Evolutionary conservation across 257 asterid genomes (phyloP).

Genomic region (Fraxinus anomala): DNA sequence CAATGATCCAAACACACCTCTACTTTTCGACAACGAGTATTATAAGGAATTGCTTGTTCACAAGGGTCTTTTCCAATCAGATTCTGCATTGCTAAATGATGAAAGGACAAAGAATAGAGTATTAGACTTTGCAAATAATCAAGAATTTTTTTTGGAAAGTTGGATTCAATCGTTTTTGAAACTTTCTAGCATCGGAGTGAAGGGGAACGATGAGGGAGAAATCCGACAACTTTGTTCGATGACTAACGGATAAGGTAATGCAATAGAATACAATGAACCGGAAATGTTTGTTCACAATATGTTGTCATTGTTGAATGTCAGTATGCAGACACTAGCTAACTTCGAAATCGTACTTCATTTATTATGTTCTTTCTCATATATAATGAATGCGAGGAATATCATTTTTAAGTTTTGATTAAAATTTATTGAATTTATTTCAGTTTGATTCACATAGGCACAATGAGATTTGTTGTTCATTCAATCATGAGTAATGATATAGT

Average conservation of each 20-base stretch:
- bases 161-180: slow-evolving; percentile 60
- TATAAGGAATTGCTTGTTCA: slow-evolving; percentile 49
- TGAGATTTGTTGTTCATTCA: neutral
- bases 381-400: neutral
- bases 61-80: slow-evolving; percentile 74
- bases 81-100: slow-evolving; percentile 58
- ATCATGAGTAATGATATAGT: no score
- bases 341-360: no score
- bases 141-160: slow-evolving; percentile 51
- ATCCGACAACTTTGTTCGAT: slow-evolving; percentile 52
- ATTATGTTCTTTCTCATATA: neutral
- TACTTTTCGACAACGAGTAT: slow-evolving; percentile 60
- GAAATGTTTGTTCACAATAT: neutral
- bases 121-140: slow-evolving; percentile 45
- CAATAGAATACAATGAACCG: neutral
- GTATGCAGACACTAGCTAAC: neutral
- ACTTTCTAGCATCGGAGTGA: slow-evolving; percentile 58
- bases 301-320: neutral
- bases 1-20: slow-evolving; percentile 67
- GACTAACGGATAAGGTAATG: slow-evolving; percentile 35
- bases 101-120: slow-evolving; percentile 46
- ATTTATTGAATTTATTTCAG: no score
- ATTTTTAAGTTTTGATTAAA: neutral
- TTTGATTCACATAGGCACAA: neutral
- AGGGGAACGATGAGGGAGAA: slow-evolving; percentile 52